These are phyloP conservation scores for Apiotrichum akiyoshidainum DNA, from an alignment of 1,284 basidiomycete genomes.

Conservation along the genomic window DNA sequence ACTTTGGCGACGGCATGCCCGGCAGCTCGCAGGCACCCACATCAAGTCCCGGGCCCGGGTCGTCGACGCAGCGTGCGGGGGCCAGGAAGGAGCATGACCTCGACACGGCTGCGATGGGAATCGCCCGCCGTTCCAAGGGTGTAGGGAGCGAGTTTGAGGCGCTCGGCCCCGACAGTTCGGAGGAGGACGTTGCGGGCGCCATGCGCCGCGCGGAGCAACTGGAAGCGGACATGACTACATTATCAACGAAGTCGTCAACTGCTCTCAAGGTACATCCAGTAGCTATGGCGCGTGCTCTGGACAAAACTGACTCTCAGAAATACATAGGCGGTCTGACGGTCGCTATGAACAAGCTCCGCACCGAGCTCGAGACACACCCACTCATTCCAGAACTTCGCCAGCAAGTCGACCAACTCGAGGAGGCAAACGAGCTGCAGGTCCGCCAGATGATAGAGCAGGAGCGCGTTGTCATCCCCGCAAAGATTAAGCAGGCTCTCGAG, in stretches of 20 bases:
- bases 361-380: constrained; percentile 19
- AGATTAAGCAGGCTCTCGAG: constrained; percentile 7
- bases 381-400: constrained; percentile 17
- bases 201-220: constrained; percentile 23
- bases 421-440: neutral
- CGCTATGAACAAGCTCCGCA: constrained; percentile 30
- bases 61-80: neutral
- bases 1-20: constrained; percentile 20
- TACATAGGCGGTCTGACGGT: constrained; percentile 32
- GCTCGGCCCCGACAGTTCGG: constrained; percentile 20
- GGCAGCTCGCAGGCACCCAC: neutral
- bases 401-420: neutral
- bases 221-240: constrained; percentile 14
- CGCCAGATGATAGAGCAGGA: neutral
- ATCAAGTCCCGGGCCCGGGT: neutral
- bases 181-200: constrained; percentile 27
- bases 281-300: constrained; percentile 5
- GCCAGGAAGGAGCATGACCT: neutral
- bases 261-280: constrained; percentile 28
- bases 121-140: constrained; percentile 33
- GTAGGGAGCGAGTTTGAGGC: constrained; percentile 27
- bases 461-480: constrained; percentile 4
- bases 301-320: constrained; percentile 26
- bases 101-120: constrained; percentile 28
- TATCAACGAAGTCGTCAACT: constrained; percentile 26